phyloP scores from a whole-genome alignment of 2,329 filamentous ascomycete genomes.

The Onygenales sp. region DNA sequence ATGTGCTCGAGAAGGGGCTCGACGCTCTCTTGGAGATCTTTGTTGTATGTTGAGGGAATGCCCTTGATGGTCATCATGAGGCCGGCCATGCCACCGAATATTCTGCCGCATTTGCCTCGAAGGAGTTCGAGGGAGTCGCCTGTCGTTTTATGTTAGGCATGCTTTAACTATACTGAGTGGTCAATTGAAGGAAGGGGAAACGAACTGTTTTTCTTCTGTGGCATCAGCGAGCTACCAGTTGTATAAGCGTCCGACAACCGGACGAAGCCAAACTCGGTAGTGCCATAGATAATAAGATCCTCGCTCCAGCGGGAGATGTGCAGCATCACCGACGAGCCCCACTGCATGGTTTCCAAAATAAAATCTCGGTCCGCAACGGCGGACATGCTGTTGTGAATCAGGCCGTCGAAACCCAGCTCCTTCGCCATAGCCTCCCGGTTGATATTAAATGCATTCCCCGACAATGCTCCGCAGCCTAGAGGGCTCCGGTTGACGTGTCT shows the following conservation, averaged over 20 bases:
- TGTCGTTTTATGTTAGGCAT: background rate
- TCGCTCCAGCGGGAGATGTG: conserved; percentile 75
- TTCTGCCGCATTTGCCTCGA: conserved; percentile 65
- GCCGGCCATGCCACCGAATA: conserved; percentile 73
- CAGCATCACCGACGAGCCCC: conserved; percentile 66
- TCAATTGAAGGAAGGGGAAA: conserved; percentile 1
- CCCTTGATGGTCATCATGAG: conserved; percentile 68
- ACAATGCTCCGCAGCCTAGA: conserved; percentile 66
- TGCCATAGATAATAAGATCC: conserved; percentile 76
- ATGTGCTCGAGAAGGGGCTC: conserved; percentile 79
- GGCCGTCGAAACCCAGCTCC: conserved; percentile 69
- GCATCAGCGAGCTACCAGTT: conserved; percentile 69
- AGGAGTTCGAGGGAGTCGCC: conserved; percentile 61
- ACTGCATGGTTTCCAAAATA: conserved; percentile 70
- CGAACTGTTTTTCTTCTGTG: conserved; percentile 66
- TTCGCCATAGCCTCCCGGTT: conserved; percentile 69
- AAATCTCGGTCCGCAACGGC: conserved; percentile 73
- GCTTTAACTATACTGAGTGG: background rate
- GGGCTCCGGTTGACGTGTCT: conserved; percentile 63
- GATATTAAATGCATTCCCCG: conserved; percentile 73
- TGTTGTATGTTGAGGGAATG: conserved; percentile 77
- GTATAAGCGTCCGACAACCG: conserved; percentile 69
- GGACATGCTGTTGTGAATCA: conserved; percentile 69
- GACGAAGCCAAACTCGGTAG: conserved; percentile 67
- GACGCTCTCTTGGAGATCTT: conserved; percentile 80